Evolutionary conservation across 2,329 filamentous ascomycete species (phyloP).

Genomic region (Clonostachys rhizophaga): DNA sequence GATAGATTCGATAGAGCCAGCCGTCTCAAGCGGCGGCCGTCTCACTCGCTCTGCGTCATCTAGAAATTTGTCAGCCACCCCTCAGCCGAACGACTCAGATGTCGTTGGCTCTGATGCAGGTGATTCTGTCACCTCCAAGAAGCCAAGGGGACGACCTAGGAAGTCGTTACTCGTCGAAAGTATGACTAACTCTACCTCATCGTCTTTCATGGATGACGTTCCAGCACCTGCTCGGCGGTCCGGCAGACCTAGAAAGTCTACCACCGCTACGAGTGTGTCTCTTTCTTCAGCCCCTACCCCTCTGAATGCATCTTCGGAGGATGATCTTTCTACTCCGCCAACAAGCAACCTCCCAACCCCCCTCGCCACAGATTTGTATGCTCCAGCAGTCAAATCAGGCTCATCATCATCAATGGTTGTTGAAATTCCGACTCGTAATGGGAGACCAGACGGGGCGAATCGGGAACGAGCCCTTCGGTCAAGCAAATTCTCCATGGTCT

Average conservation of each 20-base stretch:
- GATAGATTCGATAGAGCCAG: neutral
- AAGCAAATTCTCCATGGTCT: slow-evolving; percentile 43
- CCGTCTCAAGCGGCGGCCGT: neutral
- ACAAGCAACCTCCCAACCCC: slow-evolving; percentile 30
- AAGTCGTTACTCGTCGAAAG: neutral
- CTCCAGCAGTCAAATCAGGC: too few species aligned
- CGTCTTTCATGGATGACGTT: neutral
- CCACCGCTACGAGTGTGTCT: slow-evolving; percentile 14
- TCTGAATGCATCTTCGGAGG: slow-evolving; percentile 16
- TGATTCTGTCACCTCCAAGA: too few species aligned
- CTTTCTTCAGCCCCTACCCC: slow-evolving; percentile 24
- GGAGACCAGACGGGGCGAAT: slow-evolving; percentile 1
- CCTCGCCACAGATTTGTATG: slow-evolving; percentile 10
- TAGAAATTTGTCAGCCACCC: neutral
- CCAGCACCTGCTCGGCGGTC: neutral
- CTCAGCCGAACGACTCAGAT: too few species aligned
- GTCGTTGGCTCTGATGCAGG: too few species aligned
- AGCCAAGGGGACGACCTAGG: neutral
- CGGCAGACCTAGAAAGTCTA: neutral
- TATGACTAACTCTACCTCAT: too few species aligned
- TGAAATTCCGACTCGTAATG: too few species aligned
- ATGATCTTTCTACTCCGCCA: slow-evolving; percentile 25
- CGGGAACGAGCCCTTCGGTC: slow-evolving; percentile 20
- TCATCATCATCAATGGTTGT: too few species aligned
- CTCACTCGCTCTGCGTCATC: slow-evolving; percentile 1